These are phyloP conservation scores for Termitomyces sp. DNA, from an alignment of 768 basidiomycete genomes.

Conservation along the genomic window DNA sequence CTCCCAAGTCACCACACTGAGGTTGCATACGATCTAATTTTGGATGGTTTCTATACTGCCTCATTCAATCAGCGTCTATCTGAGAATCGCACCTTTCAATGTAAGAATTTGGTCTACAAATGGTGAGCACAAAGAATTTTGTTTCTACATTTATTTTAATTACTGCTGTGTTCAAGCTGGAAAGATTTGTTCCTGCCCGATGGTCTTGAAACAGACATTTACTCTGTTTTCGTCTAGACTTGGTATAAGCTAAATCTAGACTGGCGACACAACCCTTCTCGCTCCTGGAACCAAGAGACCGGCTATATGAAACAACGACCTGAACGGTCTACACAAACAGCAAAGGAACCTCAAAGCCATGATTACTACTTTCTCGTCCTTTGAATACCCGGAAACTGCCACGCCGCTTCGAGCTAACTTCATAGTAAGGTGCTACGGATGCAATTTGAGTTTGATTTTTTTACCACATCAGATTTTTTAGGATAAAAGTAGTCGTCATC, in stretches of 20 bases:
- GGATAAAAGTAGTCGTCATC: background rate
- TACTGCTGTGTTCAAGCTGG: constrained; percentile 33
- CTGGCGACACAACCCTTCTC: background rate
- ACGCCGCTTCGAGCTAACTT: background rate
- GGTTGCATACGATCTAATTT: constrained; percentile 22
- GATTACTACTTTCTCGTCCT: background rate
- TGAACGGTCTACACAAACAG: background rate
- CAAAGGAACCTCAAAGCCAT: background rate
- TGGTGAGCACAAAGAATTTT: constrained; percentile 23
- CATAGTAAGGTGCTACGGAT: background rate
- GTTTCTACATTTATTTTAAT: constrained; percentile 33
- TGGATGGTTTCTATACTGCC: constrained; percentile 19
- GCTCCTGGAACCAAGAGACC: background rate
- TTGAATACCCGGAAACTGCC: background rate
- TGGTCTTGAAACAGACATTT: background rate
- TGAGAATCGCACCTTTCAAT: constrained; percentile 18
- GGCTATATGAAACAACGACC: background rate
- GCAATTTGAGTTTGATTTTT: background rate
- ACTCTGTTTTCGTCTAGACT: background rate
- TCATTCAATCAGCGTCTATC: constrained; percentile 22
- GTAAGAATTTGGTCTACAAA: constrained; percentile 19
- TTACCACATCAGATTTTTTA: background rate
- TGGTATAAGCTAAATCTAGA: background rate
- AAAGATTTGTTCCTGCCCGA: background rate
- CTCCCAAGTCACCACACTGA: background rate